Evolutionary conservation across 2,329 filamentous ascomycete species (phyloP).

Genomic region (Fusarium denticulatum): DNA sequence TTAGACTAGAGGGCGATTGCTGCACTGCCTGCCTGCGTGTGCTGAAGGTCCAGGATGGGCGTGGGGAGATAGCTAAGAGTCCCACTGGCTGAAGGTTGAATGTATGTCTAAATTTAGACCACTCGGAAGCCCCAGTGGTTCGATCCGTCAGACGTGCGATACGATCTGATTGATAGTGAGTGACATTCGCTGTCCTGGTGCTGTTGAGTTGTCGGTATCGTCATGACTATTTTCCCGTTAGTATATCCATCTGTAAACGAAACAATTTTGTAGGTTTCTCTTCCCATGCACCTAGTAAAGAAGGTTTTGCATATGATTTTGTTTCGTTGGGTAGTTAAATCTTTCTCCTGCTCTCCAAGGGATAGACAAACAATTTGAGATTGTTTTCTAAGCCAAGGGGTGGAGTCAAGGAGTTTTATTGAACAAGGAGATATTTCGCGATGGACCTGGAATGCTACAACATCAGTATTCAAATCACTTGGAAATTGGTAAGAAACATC

Average conservation of each 20-base stretch:
- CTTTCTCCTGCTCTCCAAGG: conserved; percentile 2
- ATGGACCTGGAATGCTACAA: background rate
- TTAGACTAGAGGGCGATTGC: background rate
- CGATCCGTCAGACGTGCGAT: conserved; percentile 4
- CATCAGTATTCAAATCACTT: background rate
- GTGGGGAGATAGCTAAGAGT: conserved; percentile 13
- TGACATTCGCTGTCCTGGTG: background rate
- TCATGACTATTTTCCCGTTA: background rate
- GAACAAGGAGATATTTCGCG: background rate
- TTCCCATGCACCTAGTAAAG: background rate
- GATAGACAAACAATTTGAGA: background rate
- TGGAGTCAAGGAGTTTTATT: background rate
- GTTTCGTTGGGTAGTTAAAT: background rate
- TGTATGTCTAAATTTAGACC: conserved; percentile 32
- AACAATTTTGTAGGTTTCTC: background rate
- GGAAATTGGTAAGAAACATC: conserved; percentile 15
- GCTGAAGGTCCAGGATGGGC: conserved; percentile 9
- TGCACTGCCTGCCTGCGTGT: conserved; percentile 16
- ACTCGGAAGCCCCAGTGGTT: conserved; percentile 1
- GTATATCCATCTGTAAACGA: background rate
- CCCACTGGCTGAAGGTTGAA: conserved; percentile 22
- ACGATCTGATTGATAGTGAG: conserved; percentile 6
- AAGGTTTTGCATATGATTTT: background rate
- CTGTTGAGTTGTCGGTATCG: background rate
- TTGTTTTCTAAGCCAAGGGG: background rate